Base-by-base conservation (phyloP, 2,329 filamentous ascomycete genomes). In the Fusarium zealandicum region DNA sequence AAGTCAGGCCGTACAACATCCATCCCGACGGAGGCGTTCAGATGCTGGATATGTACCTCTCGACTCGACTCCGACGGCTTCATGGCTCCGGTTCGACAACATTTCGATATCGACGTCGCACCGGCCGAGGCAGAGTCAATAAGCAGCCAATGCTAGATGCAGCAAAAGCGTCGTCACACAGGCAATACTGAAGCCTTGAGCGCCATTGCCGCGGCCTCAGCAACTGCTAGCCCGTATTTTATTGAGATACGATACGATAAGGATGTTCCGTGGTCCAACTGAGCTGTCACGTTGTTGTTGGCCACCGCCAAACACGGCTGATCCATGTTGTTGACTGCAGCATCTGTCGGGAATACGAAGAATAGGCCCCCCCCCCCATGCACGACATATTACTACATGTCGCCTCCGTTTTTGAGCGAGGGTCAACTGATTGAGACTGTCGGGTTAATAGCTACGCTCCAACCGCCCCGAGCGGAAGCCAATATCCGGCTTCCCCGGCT, bases 171-270 rank as follows among this genome's bases (percentile, higher is more conserved):
- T 43, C 52, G 25, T 57, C 45, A 51, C 37, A 44, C 41, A 46
- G 48, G 31, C 40, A 40, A 47, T 11, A 10, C 20, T 16, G 6
- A 33, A 40, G 35, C 45, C 13, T 18, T 43, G 22, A 25, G 42
- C 39, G 47, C 47, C 47, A 38, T 50, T 50, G 40, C 49, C 35
- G 36, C 30, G 33, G 30, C 40, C 25, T 18, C 25, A 28, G 17
- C 30, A 10, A 27, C 12, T 22, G n/a, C 4, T 40, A 40, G 35
- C 20, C 9, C 39, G 18, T 46, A 30, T 54, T 62, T 62, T 49
- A 45, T 61, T 50, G 54, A 40, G 54, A 61, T 54, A 61, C 53
- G 57, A 59, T 56, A 13, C 53, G 57, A 59, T 56, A 13, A 25
- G 42, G 57, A 59, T 51, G 18, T 36, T 30, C 28, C 25, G n/a